Base-by-base conservation (phyloP, 495 filamentous ascomycete species). In the Patellaria atrata region DNA sequence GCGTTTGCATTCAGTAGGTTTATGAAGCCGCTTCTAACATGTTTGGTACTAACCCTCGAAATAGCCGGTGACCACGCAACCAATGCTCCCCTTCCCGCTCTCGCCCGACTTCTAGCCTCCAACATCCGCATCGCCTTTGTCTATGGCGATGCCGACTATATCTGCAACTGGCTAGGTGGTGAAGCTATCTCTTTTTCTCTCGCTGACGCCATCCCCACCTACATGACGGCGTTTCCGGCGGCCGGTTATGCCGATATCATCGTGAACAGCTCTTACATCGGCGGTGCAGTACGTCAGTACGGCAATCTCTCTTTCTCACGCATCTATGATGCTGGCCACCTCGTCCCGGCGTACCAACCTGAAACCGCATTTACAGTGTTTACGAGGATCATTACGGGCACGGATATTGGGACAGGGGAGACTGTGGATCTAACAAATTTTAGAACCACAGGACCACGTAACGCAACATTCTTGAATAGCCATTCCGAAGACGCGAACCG, bases 221-320 rank as follows among this genome's bases (percentile, higher is more conserved):
- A 73, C 47, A 58, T 52, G 18, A 67, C 67, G 9, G 61, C 56
- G 6, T 75, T 75, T 45, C 56, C 64, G 22, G 44, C 41, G 15
- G 52, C 56, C 11, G 56, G 56, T 27, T 59, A 62, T 51, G 28
- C 73, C 67, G 48, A 63, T 58, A 58, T 73, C 67, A 44, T 65
- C 57, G 59, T 65, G 18, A 64, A 57, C 35, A 50, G 41, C 51
- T 40, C 43, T 22, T 57, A 56, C 38, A 40, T 57, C 33, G 54
- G 54, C 19, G 58, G 58, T 19, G 45, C 37, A 18, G 56, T 58
- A 6, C 48, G 56, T 12, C 56, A 61, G 30, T 59, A 47, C 41
- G 56, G 56, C 22, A 61, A 59, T 31, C 48, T 61, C 6, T 55
- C 50, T 30, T 61, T 61, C 42, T 45, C 48, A 17, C 53, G 58